Base-by-base conservation (phyloP, 2,329 filamentous ascomycete species). In the Chaetomiaceae sp. region DNA sequence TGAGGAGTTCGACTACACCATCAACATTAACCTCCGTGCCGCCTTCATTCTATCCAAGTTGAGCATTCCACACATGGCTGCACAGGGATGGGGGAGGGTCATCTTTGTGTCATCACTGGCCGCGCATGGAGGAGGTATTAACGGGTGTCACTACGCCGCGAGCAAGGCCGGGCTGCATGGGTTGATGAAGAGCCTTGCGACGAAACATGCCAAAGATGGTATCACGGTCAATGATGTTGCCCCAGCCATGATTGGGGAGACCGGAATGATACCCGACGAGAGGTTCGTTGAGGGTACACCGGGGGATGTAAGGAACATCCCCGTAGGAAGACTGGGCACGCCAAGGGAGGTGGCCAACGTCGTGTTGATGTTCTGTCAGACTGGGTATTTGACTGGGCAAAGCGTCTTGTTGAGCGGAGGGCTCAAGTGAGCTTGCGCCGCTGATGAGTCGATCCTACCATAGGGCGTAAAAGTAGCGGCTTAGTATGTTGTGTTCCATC, bases 181-280 rank as follows among this genome's bases (percentile, higher is more conserved):
- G 2, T 80, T 86, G 78, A 84, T 85, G 78, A 80, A 77, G 63
- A 86, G 85, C 57, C 71, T 86, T 27, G 75, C 82, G 1, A 75
- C 73, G 1, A 79, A 80, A 41, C 73, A 85, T 20, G 82, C 80
- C 2, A 73, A 76, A 51, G 75, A 74, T 59, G 81, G 82, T 29
- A 82, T 86, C 59, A 83, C 81, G 13, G 80, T 85, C 52, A 86
- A 86, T 54, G 82, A 85, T 57, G 80, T 86, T n/a, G 80, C 81
- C 3, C 83, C 83, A 0, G 83, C 82, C 2, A 85, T 86, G 81
- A 85, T 86, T 58, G 82, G 81, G 4, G 77, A 79, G 20, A 83
- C 79, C 2, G 79, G 79, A 1, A 80, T 85, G 80, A 81, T 85
- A 37, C 79, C 80, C 2, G 74, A 80, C 55, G 77, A 77, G 36